phyloP scores from a whole-genome alignment of 169 alveolate genomes.

The Plasmodium yoelii region DNA sequence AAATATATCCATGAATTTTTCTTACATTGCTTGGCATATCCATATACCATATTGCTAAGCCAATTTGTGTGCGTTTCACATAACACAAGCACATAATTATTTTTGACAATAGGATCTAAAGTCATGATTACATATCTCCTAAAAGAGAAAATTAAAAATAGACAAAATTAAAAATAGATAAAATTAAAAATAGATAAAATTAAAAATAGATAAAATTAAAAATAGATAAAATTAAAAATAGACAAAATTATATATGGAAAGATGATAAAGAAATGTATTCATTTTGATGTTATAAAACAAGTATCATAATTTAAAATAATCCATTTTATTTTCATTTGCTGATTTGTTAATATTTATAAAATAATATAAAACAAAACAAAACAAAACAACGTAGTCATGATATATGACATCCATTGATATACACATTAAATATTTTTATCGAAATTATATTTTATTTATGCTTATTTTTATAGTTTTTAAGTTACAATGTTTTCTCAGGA shows the following conservation, averaged over 20 bases:
- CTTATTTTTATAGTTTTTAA: background rate
- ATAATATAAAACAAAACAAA: no score
- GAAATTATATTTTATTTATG: no score
- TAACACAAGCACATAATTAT: conserved; percentile 45
- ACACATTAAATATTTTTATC: no score
- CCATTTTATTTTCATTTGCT: no score
- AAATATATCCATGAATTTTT: no score
- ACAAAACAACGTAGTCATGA: no score
- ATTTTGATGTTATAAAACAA: background rate
- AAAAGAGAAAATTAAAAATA: background rate
- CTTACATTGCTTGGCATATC: conserved; percentile 73
- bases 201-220: no score
- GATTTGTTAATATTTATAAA: no score
- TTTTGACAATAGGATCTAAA: conserved; percentile 60
- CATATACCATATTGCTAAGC: conserved; percentile 59
- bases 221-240: background rate
- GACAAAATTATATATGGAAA: background rate
- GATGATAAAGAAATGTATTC: background rate
- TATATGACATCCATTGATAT: no score
- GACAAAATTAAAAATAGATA: background rate
- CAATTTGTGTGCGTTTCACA: conserved; percentile 70
- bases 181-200: no score
- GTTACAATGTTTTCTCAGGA: conserved; percentile 72
- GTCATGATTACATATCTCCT: conserved; percentile 71
- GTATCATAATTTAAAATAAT: no score